Base-by-base conservation (phyloP, 352 stramenopile genomes). In the Achlya hypogyna region DNA sequence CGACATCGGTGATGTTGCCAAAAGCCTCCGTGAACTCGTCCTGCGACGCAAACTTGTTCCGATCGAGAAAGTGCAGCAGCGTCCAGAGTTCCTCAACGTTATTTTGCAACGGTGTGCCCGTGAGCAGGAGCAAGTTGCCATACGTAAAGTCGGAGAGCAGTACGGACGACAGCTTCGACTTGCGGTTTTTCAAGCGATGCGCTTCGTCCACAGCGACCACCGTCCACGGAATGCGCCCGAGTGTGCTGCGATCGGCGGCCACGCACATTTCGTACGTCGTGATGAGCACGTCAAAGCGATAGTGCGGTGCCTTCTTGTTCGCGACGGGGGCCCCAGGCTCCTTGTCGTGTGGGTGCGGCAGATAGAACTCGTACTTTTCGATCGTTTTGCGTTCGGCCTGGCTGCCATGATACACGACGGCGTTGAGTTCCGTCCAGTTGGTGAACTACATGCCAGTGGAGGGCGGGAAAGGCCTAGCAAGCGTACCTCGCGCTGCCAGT, bases 181-280 rank as follows among this genome's bases (percentile, higher is more conserved):
- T 98, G 25, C 94, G 79, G 78, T 99, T 99, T 62, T 98, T 98
- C 23, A 99, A 82, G 12, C 97, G 91, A 81, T 99, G 98, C 4
- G 97, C 98, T 78, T 99, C 98, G 74, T 99, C 98, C 12, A 99
- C 97, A 23, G 99, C 93, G 60, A 99, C 81, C 3, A 97, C 75
- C 70, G 96, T 87, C 95, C 98, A 99, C 20, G 83, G 80, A 27
- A 98, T 85, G 56, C 96, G 84, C 53, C 86, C 86, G 62, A 99
- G 82, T 51, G 98, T 93, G 43, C 75, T 79, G n/a, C 97, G 84
- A 63, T 99, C 95, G 52, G 91, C 93, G 38, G 97, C 93, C 25
- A 81, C 88, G 8, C 98, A 89, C 75, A 98, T 98, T 73, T 99
- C 98, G 75, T 98, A 99, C 1, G 97, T 99, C 22, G 98, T 99